These are phyloP conservation scores for Collybia mongolica DNA, from an alignment of 768 basidiomycete species.

Conservation along the genomic window DNA sequence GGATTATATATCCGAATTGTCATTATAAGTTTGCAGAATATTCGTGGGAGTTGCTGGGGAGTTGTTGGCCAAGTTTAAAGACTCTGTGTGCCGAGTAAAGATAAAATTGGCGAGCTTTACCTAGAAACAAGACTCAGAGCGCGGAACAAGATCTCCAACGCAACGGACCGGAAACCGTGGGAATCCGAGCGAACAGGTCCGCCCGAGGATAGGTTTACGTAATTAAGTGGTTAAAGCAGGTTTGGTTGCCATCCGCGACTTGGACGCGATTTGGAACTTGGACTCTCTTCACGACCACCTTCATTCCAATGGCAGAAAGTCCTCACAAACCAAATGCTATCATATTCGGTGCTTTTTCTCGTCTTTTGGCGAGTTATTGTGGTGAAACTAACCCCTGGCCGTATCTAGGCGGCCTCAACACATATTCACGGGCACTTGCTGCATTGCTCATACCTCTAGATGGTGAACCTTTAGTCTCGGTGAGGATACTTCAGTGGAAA, in stretches of 20 bases:
- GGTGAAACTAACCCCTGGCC: neutral
- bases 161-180: slow-evolving; percentile 1
- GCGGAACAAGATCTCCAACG: neutral
- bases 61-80: too few species aligned
- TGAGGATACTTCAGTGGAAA: slow-evolving; percentile 32
- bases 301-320: slow-evolving; percentile 27
- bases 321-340: slow-evolving; percentile 58
- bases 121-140: too few species aligned
- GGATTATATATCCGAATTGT: too few species aligned
- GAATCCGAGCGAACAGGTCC: neutral
- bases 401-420: slow-evolving; percentile 73
- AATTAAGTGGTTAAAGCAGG: slow-evolving; percentile 14
- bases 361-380: slow-evolving; percentile 1
- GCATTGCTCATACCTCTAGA: slow-evolving; percentile 63
- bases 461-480: slow-evolving; percentile 71
- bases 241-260: slow-evolving; percentile 10
- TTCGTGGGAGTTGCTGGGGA: too few species aligned
- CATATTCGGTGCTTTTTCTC: slow-evolving; percentile 62
- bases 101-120: too few species aligned
- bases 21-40: too few species aligned
- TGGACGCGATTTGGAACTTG: slow-evolving; percentile 6
- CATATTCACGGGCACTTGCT: slow-evolving; percentile 72
- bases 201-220: slow-evolving; percentile 9
- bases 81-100: too few species aligned
- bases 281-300: slow-evolving; percentile 8